These are phyloP conservation scores for Botrytis fragariae DNA, from an alignment of 2,329 filamentous ascomycete genomes.

Conservation along the genomic window DNA sequence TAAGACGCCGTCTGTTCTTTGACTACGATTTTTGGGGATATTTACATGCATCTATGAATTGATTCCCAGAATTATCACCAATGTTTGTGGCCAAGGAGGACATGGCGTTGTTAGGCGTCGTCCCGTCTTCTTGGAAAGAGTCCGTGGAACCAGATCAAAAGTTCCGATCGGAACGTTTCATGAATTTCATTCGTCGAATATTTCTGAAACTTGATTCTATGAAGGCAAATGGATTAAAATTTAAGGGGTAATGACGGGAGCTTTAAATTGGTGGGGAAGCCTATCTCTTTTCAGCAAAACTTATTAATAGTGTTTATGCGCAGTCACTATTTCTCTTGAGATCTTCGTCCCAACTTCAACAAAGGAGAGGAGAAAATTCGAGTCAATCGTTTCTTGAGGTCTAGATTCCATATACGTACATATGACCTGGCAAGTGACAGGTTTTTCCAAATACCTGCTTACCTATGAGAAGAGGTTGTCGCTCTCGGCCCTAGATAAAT, in stretches of 20 bases:
- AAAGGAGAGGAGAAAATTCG: background rate
- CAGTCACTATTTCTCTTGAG: background rate
- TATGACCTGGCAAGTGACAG: background rate
- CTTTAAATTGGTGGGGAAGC: background rate
- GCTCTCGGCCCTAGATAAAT: background rate
- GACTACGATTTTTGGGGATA: background rate
- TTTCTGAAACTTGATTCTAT: background rate
- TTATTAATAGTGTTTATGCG: background rate
- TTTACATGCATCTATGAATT: background rate
- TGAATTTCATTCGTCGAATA: background rate
- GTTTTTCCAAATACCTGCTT: background rate
- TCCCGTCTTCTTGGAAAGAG: slow-evolving; percentile 1
- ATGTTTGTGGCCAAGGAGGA: background rate
- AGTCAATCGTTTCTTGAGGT: background rate
- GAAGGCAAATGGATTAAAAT: background rate
- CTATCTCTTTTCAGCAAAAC: background rate
- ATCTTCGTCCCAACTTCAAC: background rate
- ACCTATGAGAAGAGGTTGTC: background rate
- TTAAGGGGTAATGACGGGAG: slow-evolving; percentile 1
- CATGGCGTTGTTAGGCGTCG: slow-evolving; percentile 8
- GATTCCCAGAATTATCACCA: background rate
- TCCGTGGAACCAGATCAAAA: background rate
- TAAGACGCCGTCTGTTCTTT: slow-evolving; percentile 4
- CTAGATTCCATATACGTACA: background rate
- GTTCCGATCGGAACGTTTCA: background rate